Percentiles rank a stretch among this genome's conserved stretches.
Conservation (phyloP, 208 protist genomes). For the Trypanosoma melophagium region DNA sequence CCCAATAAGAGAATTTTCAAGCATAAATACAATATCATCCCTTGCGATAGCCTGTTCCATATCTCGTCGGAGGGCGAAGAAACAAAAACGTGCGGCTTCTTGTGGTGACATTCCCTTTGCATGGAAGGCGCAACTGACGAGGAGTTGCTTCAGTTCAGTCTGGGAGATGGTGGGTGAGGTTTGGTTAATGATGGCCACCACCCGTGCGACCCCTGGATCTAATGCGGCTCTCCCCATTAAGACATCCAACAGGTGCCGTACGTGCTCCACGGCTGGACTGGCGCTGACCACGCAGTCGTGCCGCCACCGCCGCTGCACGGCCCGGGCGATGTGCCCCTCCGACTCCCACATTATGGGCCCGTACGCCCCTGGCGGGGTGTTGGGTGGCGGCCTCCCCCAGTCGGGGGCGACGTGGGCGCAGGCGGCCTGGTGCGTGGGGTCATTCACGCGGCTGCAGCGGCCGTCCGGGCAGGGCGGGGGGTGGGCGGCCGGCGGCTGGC, state of each 20-base stretch:
- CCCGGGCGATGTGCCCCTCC: slow-evolving; percentile 51
- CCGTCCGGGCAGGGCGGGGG: slow-evolving; percentile 44
- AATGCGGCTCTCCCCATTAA: slow-evolving; percentile 54
- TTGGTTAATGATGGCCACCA: slow-evolving; percentile 46
- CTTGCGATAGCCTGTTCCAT: slow-evolving; percentile 66
- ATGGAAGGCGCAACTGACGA: slow-evolving; percentile 76
- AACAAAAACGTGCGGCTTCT: slow-evolving; percentile 79
- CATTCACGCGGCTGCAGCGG: slow-evolving; percentile 66
- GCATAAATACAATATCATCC: slow-evolving; percentile 75
- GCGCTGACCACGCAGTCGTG: slow-evolving; percentile 59
- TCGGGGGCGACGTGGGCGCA: slow-evolving; percentile 69
- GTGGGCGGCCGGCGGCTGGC: slow-evolving; percentile 47
- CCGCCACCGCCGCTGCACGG: slow-evolving; percentile 59
- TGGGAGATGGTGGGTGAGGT: slow-evolving; percentile 34
- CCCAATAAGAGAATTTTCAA: slow-evolving; percentile 67
- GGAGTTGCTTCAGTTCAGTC: slow-evolving; percentile 58
- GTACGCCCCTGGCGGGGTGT: slow-evolving; percentile 60
- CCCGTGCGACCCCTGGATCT: slow-evolving; percentile 36
- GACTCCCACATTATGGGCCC: slow-evolving; percentile 80
- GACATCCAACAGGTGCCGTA: slow-evolving; percentile 85
- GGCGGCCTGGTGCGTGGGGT: slow-evolving; percentile 75
- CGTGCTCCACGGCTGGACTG: slow-evolving; percentile 64
- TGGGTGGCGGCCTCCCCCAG: slow-evolving; percentile 44
- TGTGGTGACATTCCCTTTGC: slow-evolving; percentile 45
- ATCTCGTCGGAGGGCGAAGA: slow-evolving; percentile 79